These are phyloP conservation scores for Pyrenula massariospora DNA, from an alignment of 495 filamentous ascomycete genomes.

Conservation along the genomic window DNA sequence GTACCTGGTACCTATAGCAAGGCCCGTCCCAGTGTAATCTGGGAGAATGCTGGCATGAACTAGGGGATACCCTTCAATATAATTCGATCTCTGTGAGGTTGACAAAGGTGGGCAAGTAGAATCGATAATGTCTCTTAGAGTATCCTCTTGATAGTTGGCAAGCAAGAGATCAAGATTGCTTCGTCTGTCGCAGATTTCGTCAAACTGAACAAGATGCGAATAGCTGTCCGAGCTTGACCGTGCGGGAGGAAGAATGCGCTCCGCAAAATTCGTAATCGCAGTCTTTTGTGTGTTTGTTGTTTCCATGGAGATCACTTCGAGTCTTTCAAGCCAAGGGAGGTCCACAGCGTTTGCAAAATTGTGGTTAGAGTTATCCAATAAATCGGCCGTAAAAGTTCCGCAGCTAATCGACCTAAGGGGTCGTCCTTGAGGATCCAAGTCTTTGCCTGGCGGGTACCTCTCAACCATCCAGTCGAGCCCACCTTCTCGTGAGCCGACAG, in stretches of 20 bases:
- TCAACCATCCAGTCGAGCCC: conserved; percentile 83
- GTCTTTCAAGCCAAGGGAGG: neutral
- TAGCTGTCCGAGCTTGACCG: neutral
- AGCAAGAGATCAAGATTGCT: conserved; percentile 10
- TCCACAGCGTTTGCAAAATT: neutral
- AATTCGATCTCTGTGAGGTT: conserved; percentile 43
- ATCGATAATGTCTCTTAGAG: neutral
- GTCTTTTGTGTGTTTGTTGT: neutral
- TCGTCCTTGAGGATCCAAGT: conserved; percentile 53
- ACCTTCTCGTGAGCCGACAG: conserved; percentile 75
- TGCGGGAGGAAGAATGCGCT: neutral
- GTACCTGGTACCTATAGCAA: conserved; percentile 12
- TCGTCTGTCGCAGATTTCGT: conserved; percentile 6
- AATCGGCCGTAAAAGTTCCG: conserved; percentile 64
- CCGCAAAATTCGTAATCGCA: neutral
- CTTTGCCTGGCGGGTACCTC: conserved; percentile 55
- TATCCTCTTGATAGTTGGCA: neutral
- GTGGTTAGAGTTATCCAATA: conserved; percentile 40
- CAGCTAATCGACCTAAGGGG: conserved; percentile 71
- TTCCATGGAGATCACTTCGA: neutral
- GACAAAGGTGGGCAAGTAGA: neutral
- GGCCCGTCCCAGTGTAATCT: conserved; percentile 28
- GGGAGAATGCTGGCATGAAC: conserved; percentile 37
- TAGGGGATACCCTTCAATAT: conserved; percentile 46
- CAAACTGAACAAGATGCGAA: neutral